Evolutionary conservation across 805 yeast species (phyloP).

Genomic region (Myxozyma sirexii): DNA sequence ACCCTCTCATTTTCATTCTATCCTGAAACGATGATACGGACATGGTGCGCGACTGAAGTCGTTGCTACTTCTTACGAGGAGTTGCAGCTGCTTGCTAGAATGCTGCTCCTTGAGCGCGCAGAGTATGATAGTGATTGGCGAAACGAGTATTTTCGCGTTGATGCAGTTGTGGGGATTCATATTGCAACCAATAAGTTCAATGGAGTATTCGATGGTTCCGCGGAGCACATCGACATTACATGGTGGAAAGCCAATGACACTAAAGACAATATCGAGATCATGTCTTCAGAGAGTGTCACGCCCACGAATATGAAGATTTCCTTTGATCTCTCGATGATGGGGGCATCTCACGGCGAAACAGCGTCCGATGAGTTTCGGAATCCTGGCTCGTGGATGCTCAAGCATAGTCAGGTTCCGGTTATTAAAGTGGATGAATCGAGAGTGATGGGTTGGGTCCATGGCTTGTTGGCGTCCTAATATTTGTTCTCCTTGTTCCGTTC

Average conservation of each 20-base stretch:
- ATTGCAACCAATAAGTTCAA: neutral
- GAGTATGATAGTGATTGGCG: constrained; percentile 5
- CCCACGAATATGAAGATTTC: neutral
- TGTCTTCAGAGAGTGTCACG: neutral
- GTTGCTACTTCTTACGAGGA: neutral
- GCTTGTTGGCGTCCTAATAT: neutral
- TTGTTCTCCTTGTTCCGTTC: neutral
- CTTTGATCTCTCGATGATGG: constrained; percentile 8
- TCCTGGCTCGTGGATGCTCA: constrained; percentile 7
- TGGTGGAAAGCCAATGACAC: constrained; percentile 2
- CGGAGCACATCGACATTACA: constrained; percentile 5
- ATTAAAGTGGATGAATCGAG: neutral
- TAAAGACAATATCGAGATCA: neutral
- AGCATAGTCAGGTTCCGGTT: neutral
- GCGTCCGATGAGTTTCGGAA: neutral
- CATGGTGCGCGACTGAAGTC: constrained; percentile 5
- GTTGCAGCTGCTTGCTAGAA: neutral
- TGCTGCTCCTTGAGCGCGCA: constrained; percentile 3
- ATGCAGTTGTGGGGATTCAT: neutral
- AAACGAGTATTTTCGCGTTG: constrained; percentile 2
- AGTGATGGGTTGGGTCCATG: neutral
- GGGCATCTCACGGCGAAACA: neutral
- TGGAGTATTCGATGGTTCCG: neutral
- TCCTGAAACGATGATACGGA: constrained; percentile 1
- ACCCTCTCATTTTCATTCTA: constrained; percentile 1